A percentile compares a stretch with the other conserved stretches of the same genome.
Evolutionary conservation across 2,329 filamentous ascomycete genomes (phyloP).

Genomic region (Botrytis aclada): DNA sequence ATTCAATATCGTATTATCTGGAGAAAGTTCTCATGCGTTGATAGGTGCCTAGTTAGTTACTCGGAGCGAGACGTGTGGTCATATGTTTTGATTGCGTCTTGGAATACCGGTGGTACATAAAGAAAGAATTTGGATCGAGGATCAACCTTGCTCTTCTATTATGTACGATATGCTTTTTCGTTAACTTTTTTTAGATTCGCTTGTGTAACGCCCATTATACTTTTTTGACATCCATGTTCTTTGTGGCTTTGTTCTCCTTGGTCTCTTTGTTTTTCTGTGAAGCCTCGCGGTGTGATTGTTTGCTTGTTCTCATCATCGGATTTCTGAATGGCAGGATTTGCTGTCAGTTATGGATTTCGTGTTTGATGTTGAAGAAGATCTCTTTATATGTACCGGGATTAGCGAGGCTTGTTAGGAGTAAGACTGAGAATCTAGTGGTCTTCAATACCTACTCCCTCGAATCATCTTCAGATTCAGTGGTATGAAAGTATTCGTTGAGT

Average conservation of each 20-base stretch:
- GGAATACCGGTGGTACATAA: no score
- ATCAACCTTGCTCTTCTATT: no score
- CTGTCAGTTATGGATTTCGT: not conserved
- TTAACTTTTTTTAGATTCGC: no score
- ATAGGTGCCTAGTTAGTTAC: no score
- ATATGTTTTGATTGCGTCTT: no score
- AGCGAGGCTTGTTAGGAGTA: not conserved
- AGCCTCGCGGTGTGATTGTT: not conserved
- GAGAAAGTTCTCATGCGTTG: no score
- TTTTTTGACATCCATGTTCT: not conserved
- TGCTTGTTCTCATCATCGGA: not conserved
- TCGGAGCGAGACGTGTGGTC: no score
- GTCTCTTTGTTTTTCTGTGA: rapidly evolving
- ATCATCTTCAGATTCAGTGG: no score
- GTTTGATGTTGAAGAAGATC: rapidly evolving
- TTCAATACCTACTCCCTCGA: not conserved
- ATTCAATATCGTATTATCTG: no score
- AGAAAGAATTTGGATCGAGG: no score
- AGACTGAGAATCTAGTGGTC: not conserved
- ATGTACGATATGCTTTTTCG: no score
- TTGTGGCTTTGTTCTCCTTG: not conserved
- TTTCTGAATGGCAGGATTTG: not conserved
- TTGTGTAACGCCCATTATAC: no score
- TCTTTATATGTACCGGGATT: not conserved
- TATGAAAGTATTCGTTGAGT: rapidly evolving